Base-by-base conservation (phyloP, 768 basidiomycete genomes). In the Pisolithus orientalis region DNA sequence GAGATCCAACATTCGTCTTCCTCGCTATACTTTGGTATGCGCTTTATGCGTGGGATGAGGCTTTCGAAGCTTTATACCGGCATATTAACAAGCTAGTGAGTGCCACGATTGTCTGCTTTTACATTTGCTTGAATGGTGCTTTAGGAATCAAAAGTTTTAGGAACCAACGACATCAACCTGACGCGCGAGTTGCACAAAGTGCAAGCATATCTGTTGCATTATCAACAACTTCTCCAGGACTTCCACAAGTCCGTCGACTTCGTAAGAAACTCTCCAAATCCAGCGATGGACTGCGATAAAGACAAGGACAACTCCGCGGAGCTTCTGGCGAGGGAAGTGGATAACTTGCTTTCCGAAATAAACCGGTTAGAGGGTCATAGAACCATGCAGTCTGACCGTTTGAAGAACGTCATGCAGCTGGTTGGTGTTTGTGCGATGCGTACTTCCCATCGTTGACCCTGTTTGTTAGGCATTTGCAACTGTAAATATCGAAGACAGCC, bases 401-500 rank as follows among this genome's bases (percentile, higher is more conserved):
- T 71, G 21, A 56, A 56, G n/a, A 71, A 71, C 32, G 71, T 65
- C 9, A 70, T 61, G 55, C 51, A 53, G 1, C 52, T 70, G 59
- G 68, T 69, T 40, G 21, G 61, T 61, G 25, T 44, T 38, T 8
- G 4, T 37, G 14, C 21, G 37, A 2, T 3, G 6, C 5, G 24
- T 47, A 13, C 14, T 1, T 37, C 8, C 16, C 13, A 27, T 5
- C 47, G 59, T 5, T 58, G 28, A 5, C 13, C 47, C 11, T 24
- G 13, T 28, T 40, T 32, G 40, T 7, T 50, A 83, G 82, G 82
- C 80, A 2, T 84, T 82, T 60, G 78, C 78, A 50, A 77, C 72
- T 13, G 79, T 83, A 39, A 83, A 80, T 56, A 80, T 82, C 17
- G 69, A 67, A n/a, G 83, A 84, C 56, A 82, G 77, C 60, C 70